Conservation (phyloP, 2,329 filamentous ascomycete genomes). For the Epichloe uncinata region DNA sequence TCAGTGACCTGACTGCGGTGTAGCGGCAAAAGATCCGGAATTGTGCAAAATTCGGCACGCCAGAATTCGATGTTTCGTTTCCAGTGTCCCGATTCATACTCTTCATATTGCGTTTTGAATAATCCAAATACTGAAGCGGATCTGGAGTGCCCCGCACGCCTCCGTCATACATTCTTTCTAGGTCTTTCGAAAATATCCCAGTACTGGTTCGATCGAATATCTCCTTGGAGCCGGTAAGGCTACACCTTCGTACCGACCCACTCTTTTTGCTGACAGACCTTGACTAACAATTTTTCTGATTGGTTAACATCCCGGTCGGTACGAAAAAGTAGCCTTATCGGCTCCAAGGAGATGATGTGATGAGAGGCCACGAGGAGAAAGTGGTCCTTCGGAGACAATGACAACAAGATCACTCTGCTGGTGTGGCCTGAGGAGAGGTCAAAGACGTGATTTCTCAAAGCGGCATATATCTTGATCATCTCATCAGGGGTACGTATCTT, state of each 20-base stretch:
- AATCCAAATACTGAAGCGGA: background rate
- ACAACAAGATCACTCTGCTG: background rate
- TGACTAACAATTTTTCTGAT: too few species aligned
- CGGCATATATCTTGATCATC: background rate
- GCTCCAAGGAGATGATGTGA: too few species aligned
- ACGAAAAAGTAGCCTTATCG: too few species aligned
- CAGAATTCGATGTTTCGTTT: background rate
- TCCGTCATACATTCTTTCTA: background rate
- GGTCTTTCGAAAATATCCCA: background rate
- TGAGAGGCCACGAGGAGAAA: background rate
- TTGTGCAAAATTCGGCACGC: background rate
- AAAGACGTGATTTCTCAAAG: background rate
- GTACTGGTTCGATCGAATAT: background rate
- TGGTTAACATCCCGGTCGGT: too few species aligned
- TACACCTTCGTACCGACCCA: too few species aligned
- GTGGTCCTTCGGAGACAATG: background rate
- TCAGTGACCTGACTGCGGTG: too few species aligned
- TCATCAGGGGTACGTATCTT: background rate
- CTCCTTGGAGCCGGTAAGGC: too few species aligned
- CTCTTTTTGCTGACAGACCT: too few species aligned
- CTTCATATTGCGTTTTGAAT: background rate
- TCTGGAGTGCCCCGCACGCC: background rate
- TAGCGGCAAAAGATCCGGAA: background rate
- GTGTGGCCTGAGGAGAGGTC: background rate
- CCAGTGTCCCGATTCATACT: background rate